Evolutionary conservation across 805 yeast genomes (phyloP), one percentile per base, ranked within the genome.

Genomic region (Jamesozyma jinghongensis): DNA sequence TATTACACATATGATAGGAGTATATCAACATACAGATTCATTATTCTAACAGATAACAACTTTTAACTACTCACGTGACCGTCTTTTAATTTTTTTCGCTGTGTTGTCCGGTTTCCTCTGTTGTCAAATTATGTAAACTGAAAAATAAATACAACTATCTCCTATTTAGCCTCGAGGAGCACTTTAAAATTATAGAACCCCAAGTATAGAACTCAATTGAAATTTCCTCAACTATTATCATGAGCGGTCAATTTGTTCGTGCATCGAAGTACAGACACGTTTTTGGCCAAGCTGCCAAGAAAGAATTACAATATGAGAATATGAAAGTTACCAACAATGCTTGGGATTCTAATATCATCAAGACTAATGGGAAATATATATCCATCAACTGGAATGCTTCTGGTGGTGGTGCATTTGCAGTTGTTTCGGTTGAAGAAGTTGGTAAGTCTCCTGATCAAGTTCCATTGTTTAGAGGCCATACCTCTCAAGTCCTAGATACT

Each of bases 331-430:
- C 95, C 50, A 80, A 85, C 57, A 88, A 87, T 57, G 98, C 97
- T 1, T 92, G 95, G 85, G 99, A 92, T 63, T 84, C 95, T 38
- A 90, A 90, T 62, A 70, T 92, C 49, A 74, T 92, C 50, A 79
- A 86, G 63, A 75, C 84, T 48, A 92, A 92, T 60, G 90, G 96
- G 30, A 81, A 82, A 60, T 92, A 76, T 55, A 63, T 92, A 32
- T 73, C 95, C 1, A 81, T 87, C 49, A 87, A 85, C 61, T 87
- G 96, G 95, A 86, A 85, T 44, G 72, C 96, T 26, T 81, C 94
- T 10, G 97, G 97, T 32, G 97, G 97, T 47, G 99, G 99, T 40
- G 94, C 97, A 0, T 88, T 92, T 68, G 96, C 95, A 1, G 84
- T 94, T 11, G 78, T 92, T 45, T 98, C 98, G 2, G 67, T 85